These are phyloP conservation scores for Polychaeton citri DNA, from an alignment of 2,329 filamentous ascomycete genomes.

Conservation along the genomic window DNA sequence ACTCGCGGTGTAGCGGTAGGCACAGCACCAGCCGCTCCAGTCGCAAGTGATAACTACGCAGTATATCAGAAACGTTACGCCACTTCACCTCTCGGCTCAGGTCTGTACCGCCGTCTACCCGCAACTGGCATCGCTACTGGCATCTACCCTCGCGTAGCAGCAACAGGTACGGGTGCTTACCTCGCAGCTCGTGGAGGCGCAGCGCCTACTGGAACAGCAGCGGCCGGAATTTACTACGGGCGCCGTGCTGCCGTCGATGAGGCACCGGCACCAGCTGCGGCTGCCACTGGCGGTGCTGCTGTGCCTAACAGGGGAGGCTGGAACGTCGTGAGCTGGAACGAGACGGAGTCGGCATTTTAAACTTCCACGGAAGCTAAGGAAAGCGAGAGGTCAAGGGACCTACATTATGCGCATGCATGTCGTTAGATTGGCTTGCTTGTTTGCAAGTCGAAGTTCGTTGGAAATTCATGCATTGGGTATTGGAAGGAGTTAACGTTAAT, in stretches of 20 bases:
- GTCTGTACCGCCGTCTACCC: not conserved
- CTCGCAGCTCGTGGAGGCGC: not conserved
- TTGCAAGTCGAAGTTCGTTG: too few relatives aligned
- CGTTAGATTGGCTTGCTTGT: too few relatives aligned
- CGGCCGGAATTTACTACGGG: too few relatives aligned
- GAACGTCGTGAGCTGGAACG: constrained; percentile 7
- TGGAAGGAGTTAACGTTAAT: too few relatives aligned
- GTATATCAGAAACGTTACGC: not conserved
- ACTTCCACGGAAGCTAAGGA: too few relatives aligned
- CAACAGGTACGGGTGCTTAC: not conserved
- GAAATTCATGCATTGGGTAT: too few relatives aligned
- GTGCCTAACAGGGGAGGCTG: not conserved
- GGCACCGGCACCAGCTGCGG: not conserved
- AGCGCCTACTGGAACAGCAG: not conserved
- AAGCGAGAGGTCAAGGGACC: too few relatives aligned
- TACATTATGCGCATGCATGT: too few relatives aligned
- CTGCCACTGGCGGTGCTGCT: not conserved
- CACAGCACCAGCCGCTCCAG: constrained; percentile 1
- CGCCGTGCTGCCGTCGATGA: not conserved
- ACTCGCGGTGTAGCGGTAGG: not conserved
- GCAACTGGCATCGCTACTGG: not conserved
- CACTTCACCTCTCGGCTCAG: not conserved
- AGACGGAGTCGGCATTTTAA: constrained; percentile 1
- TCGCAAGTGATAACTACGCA: constrained; percentile 1
- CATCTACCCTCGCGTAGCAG: not conserved